Conservation (phyloP, 2,329 filamentous ascomycete species). For the Fonsecaea erecta region DNA sequence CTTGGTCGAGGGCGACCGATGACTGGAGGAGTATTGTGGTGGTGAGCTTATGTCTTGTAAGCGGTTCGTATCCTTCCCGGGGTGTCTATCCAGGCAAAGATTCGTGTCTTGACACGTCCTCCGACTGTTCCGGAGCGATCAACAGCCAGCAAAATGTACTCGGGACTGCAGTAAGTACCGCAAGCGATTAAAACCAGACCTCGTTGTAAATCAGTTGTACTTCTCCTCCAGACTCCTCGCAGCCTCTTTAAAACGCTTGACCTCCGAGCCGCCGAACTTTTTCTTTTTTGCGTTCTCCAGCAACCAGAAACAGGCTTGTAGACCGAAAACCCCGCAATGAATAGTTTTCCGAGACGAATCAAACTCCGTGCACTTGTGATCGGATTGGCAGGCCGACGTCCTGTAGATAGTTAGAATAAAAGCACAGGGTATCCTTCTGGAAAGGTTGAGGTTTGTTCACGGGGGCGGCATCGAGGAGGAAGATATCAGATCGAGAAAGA, state of each 20-base stretch:
- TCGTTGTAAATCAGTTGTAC: neutral
- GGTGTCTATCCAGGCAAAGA: neutral
- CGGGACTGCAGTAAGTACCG: neutral
- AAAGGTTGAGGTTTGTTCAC: neutral
- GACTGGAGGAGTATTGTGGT: neutral
- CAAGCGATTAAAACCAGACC: neutral
- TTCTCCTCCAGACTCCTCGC: neutral
- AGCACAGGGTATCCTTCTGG: neutral
- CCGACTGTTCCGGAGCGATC: neutral
- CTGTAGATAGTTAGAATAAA: conserved; percentile 36
- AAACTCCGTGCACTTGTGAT: conserved; percentile 4
- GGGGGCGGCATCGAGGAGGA: neutral
- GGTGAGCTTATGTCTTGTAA: conserved; percentile 1
- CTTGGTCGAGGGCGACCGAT: neutral
- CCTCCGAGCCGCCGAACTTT: neutral
- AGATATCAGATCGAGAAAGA: conserved; percentile 10
- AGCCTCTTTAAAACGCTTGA: neutral
- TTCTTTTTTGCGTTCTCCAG: neutral
- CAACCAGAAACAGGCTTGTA: neutral
- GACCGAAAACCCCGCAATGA: conserved; percentile 3
- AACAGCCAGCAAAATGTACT: neutral
- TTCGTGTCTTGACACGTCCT: neutral
- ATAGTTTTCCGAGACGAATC: neutral
- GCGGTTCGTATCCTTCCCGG: neutral
- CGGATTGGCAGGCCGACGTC: conserved; percentile 36